phyloP scores from a whole-genome alignment of 2,329 filamentous ascomycete genomes.

The Rutstroemia sydowiana region DNA sequence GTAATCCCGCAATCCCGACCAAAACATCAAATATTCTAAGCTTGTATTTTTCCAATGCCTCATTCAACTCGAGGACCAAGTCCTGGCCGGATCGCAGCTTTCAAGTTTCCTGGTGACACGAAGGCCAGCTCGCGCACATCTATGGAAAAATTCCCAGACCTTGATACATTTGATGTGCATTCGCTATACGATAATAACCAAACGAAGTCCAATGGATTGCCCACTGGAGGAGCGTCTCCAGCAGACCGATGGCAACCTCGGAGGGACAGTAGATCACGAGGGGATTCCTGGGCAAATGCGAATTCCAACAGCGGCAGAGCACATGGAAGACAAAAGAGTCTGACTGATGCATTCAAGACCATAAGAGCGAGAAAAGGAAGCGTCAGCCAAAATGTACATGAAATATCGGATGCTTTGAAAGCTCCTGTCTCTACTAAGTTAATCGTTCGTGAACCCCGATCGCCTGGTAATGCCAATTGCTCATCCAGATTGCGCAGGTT shows the following conservation, averaged over 20 bases:
- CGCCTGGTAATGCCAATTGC: slow-evolving; percentile 14
- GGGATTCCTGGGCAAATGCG: slow-evolving; percentile 19
- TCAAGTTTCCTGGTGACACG: slow-evolving; percentile 27
- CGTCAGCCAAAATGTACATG: slow-evolving; percentile 86
- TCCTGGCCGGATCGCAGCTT: slow-evolving; percentile 27
- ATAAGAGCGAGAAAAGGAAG: slow-evolving; percentile 77
- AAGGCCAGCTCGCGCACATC: slow-evolving; percentile 22
- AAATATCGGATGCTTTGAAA: slow-evolving; percentile 83
- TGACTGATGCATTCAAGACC: slow-evolving; percentile 78
- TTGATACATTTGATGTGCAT: slow-evolving; percentile 34
- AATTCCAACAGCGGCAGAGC: slow-evolving; percentile 23
- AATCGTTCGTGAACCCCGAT: slow-evolving; percentile 52
- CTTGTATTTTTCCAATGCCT: slow-evolving; percentile 29
- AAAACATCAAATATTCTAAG: too few relatives aligned
- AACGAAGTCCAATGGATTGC: slow-evolving; percentile 22
- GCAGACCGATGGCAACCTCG: slow-evolving; percentile 56
- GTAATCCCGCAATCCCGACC: too few relatives aligned
- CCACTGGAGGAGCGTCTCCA: slow-evolving; percentile 26
- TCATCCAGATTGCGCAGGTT: slow-evolving; percentile 43
- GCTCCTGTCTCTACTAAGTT: slow-evolving; percentile 84
- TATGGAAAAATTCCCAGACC: slow-evolving; percentile 54
- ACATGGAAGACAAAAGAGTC: slow-evolving; percentile 74
- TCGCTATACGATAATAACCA: slow-evolving; percentile 14
- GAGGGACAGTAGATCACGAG: slow-evolving; percentile 37
- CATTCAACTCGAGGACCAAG: slow-evolving; percentile 36